Percentiles rank a stretch among this genome's conserved stretches.
Conservation (phyloP, 306 rosid genomes). For the Trichosanthes cucumerina region DNA sequence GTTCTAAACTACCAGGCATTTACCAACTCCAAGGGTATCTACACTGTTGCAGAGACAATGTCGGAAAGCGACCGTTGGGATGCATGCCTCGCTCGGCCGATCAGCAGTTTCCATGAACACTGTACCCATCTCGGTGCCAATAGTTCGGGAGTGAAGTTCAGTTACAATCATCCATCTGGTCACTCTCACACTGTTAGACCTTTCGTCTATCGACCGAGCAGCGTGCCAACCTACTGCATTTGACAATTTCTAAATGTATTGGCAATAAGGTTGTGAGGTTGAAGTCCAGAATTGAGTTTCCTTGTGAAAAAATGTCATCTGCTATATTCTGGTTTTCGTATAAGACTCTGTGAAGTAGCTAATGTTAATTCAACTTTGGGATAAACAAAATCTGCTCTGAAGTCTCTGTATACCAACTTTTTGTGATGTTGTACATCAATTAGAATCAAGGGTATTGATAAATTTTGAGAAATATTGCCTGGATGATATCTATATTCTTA, state of each 20-base stretch:
- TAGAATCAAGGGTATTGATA: background rate
- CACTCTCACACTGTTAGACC: constrained; percentile 63
- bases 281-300: background rate
- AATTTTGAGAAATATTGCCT: background rate
- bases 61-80: constrained; percentile 95
- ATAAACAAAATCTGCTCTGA: background rate
- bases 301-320: background rate
- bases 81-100: constrained; percentile 88
- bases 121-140: constrained; percentile 63
- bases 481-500: background rate
- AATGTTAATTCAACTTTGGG: background rate
- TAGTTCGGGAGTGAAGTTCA: constrained; percentile 72
- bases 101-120: constrained; percentile 77
- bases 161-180: constrained; percentile 72
- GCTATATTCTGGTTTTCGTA: background rate
- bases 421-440: background rate
- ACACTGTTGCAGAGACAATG: constrained; percentile 89
- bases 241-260: constrained; percentile 18
- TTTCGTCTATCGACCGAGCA: constrained; percentile 53
- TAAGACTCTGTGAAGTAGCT: background rate
- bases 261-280: background rate
- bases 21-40: constrained; percentile 61
- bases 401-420: background rate
- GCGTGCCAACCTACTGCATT: constrained; percentile 60
- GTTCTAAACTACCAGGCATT: constrained; percentile 91